Evolutionary conservation across 352 stramenopile species (phyloP).

Genomic region (Phytophthora constricta): DNA sequence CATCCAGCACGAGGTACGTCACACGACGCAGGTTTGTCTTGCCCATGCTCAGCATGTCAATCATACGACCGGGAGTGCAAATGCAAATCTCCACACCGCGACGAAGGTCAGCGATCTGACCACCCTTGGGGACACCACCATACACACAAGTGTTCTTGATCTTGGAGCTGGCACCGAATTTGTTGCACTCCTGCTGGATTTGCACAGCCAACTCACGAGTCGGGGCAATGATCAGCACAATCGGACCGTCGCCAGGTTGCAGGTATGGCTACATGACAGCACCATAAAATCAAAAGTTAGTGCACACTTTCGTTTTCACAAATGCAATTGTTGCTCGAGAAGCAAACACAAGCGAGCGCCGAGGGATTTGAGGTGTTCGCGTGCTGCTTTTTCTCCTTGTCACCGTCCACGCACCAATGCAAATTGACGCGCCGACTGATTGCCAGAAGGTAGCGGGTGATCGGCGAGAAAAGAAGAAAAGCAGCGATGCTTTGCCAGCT

Average conservation of each 20-base stretch:
- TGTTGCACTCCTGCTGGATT: conserved; percentile 99
- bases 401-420: conserved; percentile 51
- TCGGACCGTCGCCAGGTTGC: conserved; percentile 98
- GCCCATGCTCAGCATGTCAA: conserved; percentile 97
- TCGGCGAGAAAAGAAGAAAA: conserved; percentile 39
- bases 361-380: conserved; percentile 57
- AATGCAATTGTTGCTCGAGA: conserved; percentile 29
- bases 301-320: conserved; percentile 7
- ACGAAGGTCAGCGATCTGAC: conserved; percentile 88
- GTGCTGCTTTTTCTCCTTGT: conserved; percentile 51
- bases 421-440: conserved; percentile 39
- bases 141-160: conserved; percentile 99
- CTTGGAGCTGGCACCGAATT: conserved; percentile 97
- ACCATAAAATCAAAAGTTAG: conserved; percentile 45
- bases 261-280: conserved; percentile 73
- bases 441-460: conserved; percentile 23
- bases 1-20: conserved; percentile 99
- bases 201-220: conserved; percentile 99
- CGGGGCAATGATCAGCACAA: conserved; percentile 98
- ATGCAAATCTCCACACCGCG: conserved; percentile 88
- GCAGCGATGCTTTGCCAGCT: conserved; percentile 23
- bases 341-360: conserved; percentile 52
- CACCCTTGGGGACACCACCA: conserved; percentile 96
- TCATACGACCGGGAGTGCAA: conserved; percentile 96
- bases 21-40: conserved; percentile 97